Percentiles rank a stretch among this genome's conserved stretches.
Conservation (phyloP, 2,329 filamentous ascomycete genomes). For the Alternaria atra region DNA sequence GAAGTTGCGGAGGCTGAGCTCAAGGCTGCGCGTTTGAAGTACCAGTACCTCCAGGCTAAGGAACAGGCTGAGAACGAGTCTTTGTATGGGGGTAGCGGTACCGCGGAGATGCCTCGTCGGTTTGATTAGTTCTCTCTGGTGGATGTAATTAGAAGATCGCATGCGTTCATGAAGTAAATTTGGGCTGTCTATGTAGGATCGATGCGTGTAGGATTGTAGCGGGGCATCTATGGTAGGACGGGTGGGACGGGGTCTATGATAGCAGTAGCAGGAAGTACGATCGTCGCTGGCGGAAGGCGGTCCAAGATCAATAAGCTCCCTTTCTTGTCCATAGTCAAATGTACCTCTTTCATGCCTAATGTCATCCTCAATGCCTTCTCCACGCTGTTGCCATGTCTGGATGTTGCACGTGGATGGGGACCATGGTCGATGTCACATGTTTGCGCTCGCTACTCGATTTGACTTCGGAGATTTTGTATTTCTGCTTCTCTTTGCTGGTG, state of each 20-base stretch:
- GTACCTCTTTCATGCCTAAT: background rate
- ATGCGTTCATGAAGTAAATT: background rate
- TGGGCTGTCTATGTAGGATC: background rate
- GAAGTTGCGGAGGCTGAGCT: slow-evolving; percentile 47
- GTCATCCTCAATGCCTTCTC: background rate
- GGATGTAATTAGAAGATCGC: background rate
- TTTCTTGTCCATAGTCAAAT: background rate
- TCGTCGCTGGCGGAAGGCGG: background rate
- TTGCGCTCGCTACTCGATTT: background rate
- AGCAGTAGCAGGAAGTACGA: background rate
- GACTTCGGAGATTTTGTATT: background rate
- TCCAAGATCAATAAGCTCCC: background rate
- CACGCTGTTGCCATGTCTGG: background rate
- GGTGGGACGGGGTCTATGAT: background rate
- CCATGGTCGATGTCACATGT: background rate
- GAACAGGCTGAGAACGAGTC: slow-evolving; percentile 21
- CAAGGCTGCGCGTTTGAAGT: slow-evolving; percentile 33
- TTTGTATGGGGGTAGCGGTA: slow-evolving; percentile 5
- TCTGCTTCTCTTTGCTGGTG: background rate
- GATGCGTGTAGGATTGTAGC: background rate
- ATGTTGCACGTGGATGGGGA: background rate
- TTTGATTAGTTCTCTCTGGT: slow-evolving; percentile 4
- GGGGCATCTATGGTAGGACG: background rate
- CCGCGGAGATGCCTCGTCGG: background rate
- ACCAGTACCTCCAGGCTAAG: slow-evolving; percentile 32